Conservation (phyloP, 192 early-diverging fungal species). For the Anaeromyces robustus region DNA sequence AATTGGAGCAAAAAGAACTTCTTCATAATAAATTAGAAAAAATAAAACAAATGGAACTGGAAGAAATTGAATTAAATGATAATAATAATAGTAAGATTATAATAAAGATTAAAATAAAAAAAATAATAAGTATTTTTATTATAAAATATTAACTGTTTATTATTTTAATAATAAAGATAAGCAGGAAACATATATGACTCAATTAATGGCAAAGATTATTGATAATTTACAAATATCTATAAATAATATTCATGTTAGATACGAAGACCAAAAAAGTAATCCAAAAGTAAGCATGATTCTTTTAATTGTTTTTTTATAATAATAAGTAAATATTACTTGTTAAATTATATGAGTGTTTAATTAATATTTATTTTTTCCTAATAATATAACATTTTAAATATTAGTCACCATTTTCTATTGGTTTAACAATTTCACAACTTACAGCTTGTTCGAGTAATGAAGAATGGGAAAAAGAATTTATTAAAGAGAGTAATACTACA, state of each 20-base stretch:
- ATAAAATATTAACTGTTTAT: neutral
- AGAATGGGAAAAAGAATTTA: conserved; percentile 65
- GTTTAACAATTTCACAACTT: conserved; percentile 74
- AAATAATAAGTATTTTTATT: no score
- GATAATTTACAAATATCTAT: conserved; percentile 94
- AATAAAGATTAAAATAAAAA: conserved; percentile 29
- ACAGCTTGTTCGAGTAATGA: conserved; percentile 81
- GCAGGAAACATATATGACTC: conserved; percentile 63
- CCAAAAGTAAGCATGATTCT: conserved; percentile 23
- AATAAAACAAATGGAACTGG: conserved; percentile 62
- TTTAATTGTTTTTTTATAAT: no score
- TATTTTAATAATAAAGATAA: conserved; percentile 4
- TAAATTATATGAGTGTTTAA: no score
- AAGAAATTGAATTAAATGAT: conserved; percentile 64
- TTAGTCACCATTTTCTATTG: conserved; percentile 64
- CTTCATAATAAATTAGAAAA: conserved; percentile 50
- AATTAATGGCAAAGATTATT: conserved; percentile 81
- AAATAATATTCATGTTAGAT: conserved; percentile 87
- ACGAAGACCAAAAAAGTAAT: conserved; percentile 73
- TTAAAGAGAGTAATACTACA: conserved; percentile 60
- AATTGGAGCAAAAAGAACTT: conserved; percentile 60
- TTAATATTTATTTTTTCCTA: no score
- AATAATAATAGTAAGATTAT: conserved; percentile 54
- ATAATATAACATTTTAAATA: no score
- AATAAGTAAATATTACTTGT: neutral